These are phyloP conservation scores for Brassica rapa DNA, from an alignment of 345 rosid genomes.

Conservation along the genomic window DNA sequence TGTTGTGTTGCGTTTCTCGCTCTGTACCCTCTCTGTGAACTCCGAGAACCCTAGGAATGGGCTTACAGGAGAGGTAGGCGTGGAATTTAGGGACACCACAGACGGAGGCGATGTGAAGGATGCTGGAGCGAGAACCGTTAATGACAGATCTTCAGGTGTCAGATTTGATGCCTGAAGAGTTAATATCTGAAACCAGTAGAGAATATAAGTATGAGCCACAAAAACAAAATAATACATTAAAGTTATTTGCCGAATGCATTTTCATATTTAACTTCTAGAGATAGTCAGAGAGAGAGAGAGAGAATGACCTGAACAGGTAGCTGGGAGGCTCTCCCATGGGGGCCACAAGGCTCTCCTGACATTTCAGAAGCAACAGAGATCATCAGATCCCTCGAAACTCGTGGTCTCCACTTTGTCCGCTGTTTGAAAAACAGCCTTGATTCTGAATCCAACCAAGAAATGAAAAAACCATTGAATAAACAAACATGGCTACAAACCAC, in stretches of 20 bases:
- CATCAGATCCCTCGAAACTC: slow-evolving; percentile 74
- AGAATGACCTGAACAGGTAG: slow-evolving; percentile 88
- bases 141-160: slow-evolving; percentile 80
- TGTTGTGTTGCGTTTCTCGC: slow-evolving; percentile 41
- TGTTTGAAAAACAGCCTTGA: slow-evolving; percentile 91
- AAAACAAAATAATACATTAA: no score
- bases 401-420: slow-evolving; percentile 82
- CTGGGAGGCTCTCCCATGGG: slow-evolving; percentile 61
- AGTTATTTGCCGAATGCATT: no score
- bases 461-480: no score
- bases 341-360: slow-evolving; percentile 59
- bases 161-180: slow-evolving; percentile 93
- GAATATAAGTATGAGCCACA: slow-evolving; percentile 30
- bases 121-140: slow-evolving; percentile 93
- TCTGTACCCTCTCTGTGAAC: slow-evolving; percentile 52
- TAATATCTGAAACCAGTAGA: slow-evolving; percentile 64
- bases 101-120: slow-evolving; percentile 85
- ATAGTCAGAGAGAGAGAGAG: slow-evolving; percentile 25
- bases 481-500: slow-evolving; percentile 29
- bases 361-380: slow-evolving; percentile 89
- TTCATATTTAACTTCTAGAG: not conserved
- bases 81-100: slow-evolving; percentile 76
- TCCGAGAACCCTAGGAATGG: slow-evolving; percentile 65
- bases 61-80: slow-evolving; percentile 68
- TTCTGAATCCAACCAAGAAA: slow-evolving; percentile 47